Evolutionary conservation across 345 rosid species (phyloP).

Genomic region (Murraya paniculata): DNA sequence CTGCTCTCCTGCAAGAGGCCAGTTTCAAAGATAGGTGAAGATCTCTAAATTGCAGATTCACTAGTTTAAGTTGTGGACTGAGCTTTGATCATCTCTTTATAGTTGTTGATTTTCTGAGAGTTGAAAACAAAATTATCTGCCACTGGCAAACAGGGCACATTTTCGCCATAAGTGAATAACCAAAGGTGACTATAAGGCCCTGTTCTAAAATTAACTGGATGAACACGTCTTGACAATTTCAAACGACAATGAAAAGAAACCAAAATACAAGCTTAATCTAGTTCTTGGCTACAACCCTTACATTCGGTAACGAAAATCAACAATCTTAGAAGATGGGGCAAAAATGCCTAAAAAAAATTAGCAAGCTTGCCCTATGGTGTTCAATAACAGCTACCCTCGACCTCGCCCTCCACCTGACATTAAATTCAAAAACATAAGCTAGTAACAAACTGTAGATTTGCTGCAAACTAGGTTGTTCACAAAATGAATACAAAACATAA

Average conservation of each 20-base stretch:
- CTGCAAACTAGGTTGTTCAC: not conserved
- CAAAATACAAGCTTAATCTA: slow-evolving; percentile 2
- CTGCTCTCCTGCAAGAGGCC: no score
- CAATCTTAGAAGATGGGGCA: not conserved
- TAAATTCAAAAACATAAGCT: not conserved
- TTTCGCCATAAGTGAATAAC: not conserved
- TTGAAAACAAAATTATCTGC: no score
- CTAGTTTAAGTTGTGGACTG: no score
- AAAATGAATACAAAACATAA: not conserved
- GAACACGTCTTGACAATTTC: not conserved
- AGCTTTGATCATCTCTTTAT: no score
- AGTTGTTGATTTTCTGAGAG: no score
- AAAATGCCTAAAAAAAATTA: no score
- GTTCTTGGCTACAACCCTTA: slow-evolving; percentile 3
- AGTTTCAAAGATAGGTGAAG: no score
- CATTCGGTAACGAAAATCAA: slow-evolving; percentile 1
- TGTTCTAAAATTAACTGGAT: not conserved
- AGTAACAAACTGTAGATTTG: not conserved
- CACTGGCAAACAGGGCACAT: not conserved
- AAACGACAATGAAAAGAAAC: not conserved
- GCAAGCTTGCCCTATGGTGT: slow-evolving; percentile 12
- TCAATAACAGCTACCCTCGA: slow-evolving; percentile 32
- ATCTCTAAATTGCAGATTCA: no score
- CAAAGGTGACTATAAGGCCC: no score
- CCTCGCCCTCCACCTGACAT: slow-evolving; percentile 60